Evolutionary conservation across 306 rosid species (phyloP), one percentile per base, ranked within the genome.

Genomic region (Prunus mongolica): DNA sequence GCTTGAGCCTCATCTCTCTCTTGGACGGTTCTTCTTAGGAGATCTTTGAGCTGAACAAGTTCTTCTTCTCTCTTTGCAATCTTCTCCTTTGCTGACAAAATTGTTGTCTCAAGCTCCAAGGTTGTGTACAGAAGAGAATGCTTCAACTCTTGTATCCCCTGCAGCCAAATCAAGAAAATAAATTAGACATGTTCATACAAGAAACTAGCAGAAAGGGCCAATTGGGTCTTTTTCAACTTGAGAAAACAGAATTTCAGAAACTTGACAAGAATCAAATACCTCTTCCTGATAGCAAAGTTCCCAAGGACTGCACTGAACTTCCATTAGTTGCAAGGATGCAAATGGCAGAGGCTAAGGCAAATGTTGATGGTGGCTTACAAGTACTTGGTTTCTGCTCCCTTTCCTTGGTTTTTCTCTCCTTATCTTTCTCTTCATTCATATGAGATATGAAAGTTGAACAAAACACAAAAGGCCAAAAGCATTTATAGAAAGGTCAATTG

Each of bases 241-340:
- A 38, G 44, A 38, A 38, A 45, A 67, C 13, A 10, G 54, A 14
- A 14, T 19, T 65, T 65, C 16, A 49, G 62, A 72, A 46, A 70
- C 19, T 38, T 20, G 12, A 58, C 28, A 12, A 54, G 12, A 14
- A 60, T 19, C 12, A 9, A 18, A 32, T 82, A 72, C 92, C 91
- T 90, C 93, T 81, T 88, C 88, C 24, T 87, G 89, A 76, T 66
- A 15, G 85, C 72, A 82, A 75, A 86, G 84, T 69, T 89, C 93
- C 98, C 93, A 93, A 79, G 96, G 87, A 72, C 63, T 74, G 72
- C 93, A 87, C 81, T 87, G 83, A 74, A 84, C 90, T 78, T 91
- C 96, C 98, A 91, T 93, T 77, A 63, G 52, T 72, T 71, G 69
- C 45, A 74, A 75, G 44, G 67, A 10, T 74, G 13, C 12, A 52